phyloP scores from a whole-genome alignment of 768 basidiomycete species.

The Hygrophorus pudorinus region DNA sequence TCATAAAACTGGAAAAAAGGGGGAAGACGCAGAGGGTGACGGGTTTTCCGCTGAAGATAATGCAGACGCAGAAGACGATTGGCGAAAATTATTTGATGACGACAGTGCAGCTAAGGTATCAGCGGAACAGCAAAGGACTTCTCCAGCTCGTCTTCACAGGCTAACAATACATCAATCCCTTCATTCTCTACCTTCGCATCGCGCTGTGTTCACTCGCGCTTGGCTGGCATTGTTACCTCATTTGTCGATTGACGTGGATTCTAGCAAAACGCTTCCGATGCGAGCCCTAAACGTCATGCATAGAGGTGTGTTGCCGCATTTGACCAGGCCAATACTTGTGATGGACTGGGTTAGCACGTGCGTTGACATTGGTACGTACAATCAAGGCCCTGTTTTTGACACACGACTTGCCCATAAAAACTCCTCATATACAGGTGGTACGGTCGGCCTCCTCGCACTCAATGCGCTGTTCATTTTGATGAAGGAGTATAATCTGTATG shows the following conservation, averaged over 20 bases:
- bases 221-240: slow-evolving; percentile 69
- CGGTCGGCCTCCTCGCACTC: slow-evolving; percentile 78
- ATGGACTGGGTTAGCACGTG: slow-evolving; percentile 90
- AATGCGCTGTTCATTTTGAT: slow-evolving; percentile 90
- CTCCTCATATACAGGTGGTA: slow-evolving; percentile 72
- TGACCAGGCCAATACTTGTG: slow-evolving; percentile 67
- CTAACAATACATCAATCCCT: slow-evolving; percentile 70
- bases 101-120: slow-evolving; percentile 26
- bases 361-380: slow-evolving; percentile 62
- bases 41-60: slow-evolving; percentile 14
- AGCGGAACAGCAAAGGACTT: slow-evolving; percentile 24
- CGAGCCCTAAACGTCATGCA: slow-evolving; percentile 74
- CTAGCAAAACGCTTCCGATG: slow-evolving; percentile 33
- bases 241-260: slow-evolving; percentile 31
- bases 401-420: too few species aligned
- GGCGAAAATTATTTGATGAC: slow-evolving; percentile 81
- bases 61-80: slow-evolving; percentile 45
- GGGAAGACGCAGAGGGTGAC: slow-evolving; percentile 22
- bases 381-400: not conserved
- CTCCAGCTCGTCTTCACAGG: slow-evolving; percentile 43
- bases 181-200: slow-evolving; percentile 68
- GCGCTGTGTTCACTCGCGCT: slow-evolving; percentile 69
- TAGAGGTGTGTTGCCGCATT: slow-evolving; percentile 70
- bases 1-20: slow-evolving; percentile 30
- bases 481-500: slow-evolving; percentile 87